Conservation (phyloP, 2,329 filamentous ascomycete genomes). For the Colletotrichum australisinense region DNA sequence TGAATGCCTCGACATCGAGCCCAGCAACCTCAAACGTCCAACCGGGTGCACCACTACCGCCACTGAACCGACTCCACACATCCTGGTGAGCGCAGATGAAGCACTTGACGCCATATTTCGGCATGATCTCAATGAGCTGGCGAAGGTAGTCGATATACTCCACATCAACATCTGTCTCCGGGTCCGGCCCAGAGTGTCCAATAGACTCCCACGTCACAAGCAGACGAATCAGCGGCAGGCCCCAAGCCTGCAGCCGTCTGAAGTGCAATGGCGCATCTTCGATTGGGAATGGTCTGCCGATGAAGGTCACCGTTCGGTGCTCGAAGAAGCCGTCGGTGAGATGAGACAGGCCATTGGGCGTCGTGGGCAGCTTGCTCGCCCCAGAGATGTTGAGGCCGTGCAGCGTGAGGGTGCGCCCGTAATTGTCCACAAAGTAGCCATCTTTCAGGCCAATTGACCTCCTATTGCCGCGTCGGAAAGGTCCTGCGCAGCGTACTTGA, state of each 20-base stretch:
- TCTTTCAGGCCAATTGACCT: conserved; percentile 44
- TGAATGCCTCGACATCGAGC: conserved; percentile 50
- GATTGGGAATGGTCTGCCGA: conserved; percentile 51
- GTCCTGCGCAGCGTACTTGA: conserved; percentile 42
- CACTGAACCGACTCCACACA: conserved; percentile 55
- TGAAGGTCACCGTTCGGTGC: conserved; percentile 51
- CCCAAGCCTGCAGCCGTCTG: conserved; percentile 50
- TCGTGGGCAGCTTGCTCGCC: conserved; percentile 52
- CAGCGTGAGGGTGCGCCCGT: conserved; percentile 51
- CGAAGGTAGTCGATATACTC: conserved; percentile 53
- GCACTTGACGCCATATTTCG: conserved; percentile 51
- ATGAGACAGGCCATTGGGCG: conserved; percentile 50
- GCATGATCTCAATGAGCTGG: conserved; percentile 50
- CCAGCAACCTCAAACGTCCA: conserved; percentile 56
- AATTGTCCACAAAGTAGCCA: conserved; percentile 47
- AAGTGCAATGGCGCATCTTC: conserved; percentile 53
- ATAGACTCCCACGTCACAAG: conserved; percentile 57
- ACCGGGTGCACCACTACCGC: conserved; percentile 53
- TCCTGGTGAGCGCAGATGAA: conserved; percentile 57
- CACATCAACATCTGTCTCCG: conserved; percentile 46
- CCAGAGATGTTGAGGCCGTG: conserved; percentile 56
- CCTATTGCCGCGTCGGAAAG: conserved; percentile 49
- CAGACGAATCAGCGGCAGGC: conserved; percentile 50
- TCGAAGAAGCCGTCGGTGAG: conserved; percentile 54
- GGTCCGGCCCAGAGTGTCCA: conserved; percentile 46